Conservation (phyloP, 2,329 filamentous ascomycete species). For the Stagonosporopsis rhizophila region DNA sequence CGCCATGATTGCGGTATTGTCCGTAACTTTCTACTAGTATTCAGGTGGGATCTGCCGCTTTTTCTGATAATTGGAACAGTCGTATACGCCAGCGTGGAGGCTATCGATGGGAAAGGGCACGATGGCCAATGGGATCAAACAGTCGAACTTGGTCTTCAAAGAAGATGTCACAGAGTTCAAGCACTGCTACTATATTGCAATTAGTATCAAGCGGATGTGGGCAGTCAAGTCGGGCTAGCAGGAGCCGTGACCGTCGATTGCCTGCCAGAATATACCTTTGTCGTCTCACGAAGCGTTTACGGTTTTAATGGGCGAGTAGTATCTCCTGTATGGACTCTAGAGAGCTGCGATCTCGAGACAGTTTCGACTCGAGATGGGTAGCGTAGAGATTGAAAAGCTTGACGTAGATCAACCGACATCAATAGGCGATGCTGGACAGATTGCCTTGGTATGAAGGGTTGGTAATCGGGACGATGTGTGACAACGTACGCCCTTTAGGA, state of each 20-base stretch:
- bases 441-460: conserved; percentile 27
- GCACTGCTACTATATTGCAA: conserved; percentile 42
- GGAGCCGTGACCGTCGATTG: conserved; percentile 43
- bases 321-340: conserved; percentile 63
- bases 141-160: conserved; percentile 43
- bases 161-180: conserved; percentile 41
- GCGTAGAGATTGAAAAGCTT: conserved; percentile 61
- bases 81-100: conserved; percentile 52
- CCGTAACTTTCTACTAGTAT: conserved; percentile 51
- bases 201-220: conserved; percentile 42
- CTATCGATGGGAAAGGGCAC: conserved; percentile 32
- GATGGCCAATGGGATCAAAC: conserved; percentile 38
- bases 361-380: conserved; percentile 64
- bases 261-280: conserved; percentile 51
- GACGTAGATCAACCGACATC: conserved; percentile 67
- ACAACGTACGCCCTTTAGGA: conserved; percentile 25
- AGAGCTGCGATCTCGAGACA: conserved; percentile 64
- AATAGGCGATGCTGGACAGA: conserved; percentile 48
- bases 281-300: conserved; percentile 28
- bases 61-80: conserved; percentile 51
- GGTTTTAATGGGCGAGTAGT: conserved; percentile 56
- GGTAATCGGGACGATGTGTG: conserved; percentile 23
- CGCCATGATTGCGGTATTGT: conserved; percentile 57
- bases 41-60: conserved; percentile 57
- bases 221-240: conserved; percentile 36